Evolutionary conservation across 148 eudicot genomes (phyloP).

Genomic region (Suaeda aralocaspica): DNA sequence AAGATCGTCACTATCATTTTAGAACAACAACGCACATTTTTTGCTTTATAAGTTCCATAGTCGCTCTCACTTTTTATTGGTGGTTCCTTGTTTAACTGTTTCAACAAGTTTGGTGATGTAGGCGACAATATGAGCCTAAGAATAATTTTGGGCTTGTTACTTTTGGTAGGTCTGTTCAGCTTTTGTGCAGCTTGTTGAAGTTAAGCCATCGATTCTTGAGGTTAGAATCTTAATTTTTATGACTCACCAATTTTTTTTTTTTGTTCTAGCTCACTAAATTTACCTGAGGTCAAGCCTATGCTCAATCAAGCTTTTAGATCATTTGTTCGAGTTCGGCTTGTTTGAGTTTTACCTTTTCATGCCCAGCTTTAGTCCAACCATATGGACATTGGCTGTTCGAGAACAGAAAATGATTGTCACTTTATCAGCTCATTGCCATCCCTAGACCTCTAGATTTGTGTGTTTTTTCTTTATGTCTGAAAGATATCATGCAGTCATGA

Average conservation of each 20-base stretch:
- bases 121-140: background rate
- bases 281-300: background rate
- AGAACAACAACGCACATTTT: too few species aligned
- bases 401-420: too few species aligned
- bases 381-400: too few species aligned
- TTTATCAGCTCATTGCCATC: too few species aligned
- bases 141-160: conserved; percentile 17
- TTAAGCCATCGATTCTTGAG: conserved; percentile 81
- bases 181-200: conserved; percentile 95
- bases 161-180: conserved; percentile 83
- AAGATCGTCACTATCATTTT: too few species aligned
- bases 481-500: conserved; percentile 1
- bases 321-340: too few species aligned
- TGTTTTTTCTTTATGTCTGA: background rate
- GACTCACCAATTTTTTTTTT: background rate
- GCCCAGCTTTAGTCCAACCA: too few species aligned
- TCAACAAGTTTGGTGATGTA: background rate
- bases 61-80: too few species aligned
- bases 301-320: too few species aligned
- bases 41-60: too few species aligned
- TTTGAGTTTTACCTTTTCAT: too few species aligned
- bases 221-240: conserved; percentile 33
- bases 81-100: too few species aligned
- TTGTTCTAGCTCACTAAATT: background rate
- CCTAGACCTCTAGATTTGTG: background rate